A percentile compares a stretch with the other conserved stretches of the same genome.
Evolutionary conservation across 257 asterid species (phyloP).

Genomic region (Gardenia jasminoides): DNA sequence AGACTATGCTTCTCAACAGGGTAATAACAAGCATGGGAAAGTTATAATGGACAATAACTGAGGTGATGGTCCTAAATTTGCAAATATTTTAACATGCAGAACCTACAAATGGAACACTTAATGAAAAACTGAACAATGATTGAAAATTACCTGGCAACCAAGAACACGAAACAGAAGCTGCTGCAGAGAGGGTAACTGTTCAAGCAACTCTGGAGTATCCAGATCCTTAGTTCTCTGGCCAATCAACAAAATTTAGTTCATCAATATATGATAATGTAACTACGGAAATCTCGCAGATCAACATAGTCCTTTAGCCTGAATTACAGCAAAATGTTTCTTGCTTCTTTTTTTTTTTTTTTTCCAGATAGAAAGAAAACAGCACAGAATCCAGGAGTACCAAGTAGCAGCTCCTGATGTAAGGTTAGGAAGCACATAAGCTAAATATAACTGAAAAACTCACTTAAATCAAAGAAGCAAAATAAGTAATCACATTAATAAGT

Average conservation of each 20-base stretch:
- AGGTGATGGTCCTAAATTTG: not conserved
- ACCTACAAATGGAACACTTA: not conserved
- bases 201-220: constrained; percentile 75
- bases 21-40: not conserved
- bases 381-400: not conserved
- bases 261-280: constrained; percentile 7
- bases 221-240: constrained; percentile 87
- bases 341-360: too few relatives aligned
- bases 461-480: not conserved
- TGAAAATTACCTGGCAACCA: constrained; percentile 75
- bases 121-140: constrained; percentile 13
- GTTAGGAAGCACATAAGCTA: not conserved
- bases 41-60: not conserved
- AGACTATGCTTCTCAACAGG: constrained; percentile 21
- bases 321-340: too few relatives aligned
- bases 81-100: not conserved
- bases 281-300: not conserved
- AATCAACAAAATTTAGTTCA: constrained; percentile 12
- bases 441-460: not conserved
- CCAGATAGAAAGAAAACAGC: not conserved
- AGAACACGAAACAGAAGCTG: constrained; percentile 80
- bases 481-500: not conserved
- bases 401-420: not conserved
- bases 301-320: not conserved
- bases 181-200: constrained; percentile 83